Percentiles rank a stretch among this genome's conserved stretches.
phyloP scores from a whole-genome alignment of 2,329 filamentous ascomycete genomes.

The Drechslerella coelobrocha region DNA sequence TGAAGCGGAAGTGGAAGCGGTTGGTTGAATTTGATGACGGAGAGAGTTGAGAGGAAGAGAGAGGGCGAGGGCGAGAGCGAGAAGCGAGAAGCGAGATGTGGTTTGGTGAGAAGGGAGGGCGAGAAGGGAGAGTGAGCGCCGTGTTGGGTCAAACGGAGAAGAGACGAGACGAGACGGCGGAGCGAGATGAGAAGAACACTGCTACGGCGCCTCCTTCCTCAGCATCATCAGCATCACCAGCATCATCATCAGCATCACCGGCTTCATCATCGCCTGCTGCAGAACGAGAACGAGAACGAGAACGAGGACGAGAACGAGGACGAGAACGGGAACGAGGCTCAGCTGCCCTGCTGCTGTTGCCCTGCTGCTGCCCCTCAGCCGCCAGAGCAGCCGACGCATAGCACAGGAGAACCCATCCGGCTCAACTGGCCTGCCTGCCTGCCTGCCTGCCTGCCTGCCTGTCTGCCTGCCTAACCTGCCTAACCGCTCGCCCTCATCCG shows the following conservation, averaged over 20 bases:
- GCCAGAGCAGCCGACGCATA: not conserved
- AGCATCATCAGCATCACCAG: not conserved
- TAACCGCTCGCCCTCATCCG: too few species aligned
- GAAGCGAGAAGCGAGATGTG: too few species aligned
- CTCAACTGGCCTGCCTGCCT: not conserved
- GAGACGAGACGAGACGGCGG: too few species aligned
- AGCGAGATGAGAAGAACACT: too few species aligned
- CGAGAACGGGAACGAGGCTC: not conserved
- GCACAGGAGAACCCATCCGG: too few species aligned
- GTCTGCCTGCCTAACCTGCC: not conserved
- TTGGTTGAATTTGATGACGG: not conserved
- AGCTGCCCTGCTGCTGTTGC: not conserved
- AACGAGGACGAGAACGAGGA: too few species aligned
- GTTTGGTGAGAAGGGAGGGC: too few species aligned
- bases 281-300: too few species aligned
- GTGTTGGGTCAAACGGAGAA: too few species aligned
- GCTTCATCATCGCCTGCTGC: not conserved
- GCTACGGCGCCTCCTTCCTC: not conserved
- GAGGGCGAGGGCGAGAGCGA: not conserved
- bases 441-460: constrained; percentile 7
- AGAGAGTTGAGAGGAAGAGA: not conserved
- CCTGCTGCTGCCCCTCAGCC: too few species aligned
- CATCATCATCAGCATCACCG: not conserved
- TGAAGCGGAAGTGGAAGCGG: not conserved
- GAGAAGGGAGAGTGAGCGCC: too few species aligned